Conservation (phyloP, 2,329 filamentous ascomycete genomes). For the Alternaria sp. region DNA sequence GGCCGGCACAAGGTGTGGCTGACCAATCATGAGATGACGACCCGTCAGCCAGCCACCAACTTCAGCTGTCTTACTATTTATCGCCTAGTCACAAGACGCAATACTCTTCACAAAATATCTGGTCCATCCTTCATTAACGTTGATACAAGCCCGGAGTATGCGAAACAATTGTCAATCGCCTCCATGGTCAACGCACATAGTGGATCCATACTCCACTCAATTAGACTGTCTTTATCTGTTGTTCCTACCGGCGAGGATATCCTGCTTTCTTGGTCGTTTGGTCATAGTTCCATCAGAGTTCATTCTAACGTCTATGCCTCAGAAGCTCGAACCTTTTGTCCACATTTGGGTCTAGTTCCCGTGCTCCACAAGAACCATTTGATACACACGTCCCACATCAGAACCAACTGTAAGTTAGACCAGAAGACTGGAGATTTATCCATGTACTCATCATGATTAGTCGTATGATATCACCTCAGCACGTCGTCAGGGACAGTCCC, state of each 20-base stretch:
- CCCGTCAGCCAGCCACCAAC: neutral
- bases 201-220: neutral
- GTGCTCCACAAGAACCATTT: neutral
- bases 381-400: neutral
- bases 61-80: no score
- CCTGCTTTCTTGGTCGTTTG: neutral
- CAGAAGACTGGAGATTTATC: neutral
- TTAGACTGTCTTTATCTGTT: fast-evolving
- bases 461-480: neutral
- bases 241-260: no score
- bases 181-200: neutral
- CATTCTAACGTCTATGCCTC: neutral
- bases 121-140: neutral
- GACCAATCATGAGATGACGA: neutral
- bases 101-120: neutral
- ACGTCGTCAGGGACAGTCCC: neutral
- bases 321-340: neutral
- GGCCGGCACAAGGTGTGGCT: neutral
- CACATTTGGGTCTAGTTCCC: neutral
- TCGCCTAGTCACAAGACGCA: neutral
- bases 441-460: neutral
- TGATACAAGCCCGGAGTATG: neutral
- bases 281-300: neutral
- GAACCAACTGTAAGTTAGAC: neutral
- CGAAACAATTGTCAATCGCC: neutral